Base-by-base conservation (phyloP, 805 yeast species). In the Metschnikowia similis region DNA sequence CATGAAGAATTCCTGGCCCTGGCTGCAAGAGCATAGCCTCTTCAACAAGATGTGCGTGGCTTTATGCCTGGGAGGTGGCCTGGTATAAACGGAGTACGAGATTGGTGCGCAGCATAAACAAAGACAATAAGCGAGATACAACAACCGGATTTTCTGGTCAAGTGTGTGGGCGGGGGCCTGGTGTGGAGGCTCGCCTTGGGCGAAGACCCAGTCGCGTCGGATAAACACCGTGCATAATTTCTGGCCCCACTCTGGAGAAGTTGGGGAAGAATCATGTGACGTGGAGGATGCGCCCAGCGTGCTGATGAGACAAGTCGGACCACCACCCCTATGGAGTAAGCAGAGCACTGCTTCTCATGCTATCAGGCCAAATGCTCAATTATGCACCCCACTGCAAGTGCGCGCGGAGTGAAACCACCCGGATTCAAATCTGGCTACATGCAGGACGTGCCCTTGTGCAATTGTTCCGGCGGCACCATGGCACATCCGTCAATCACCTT, bases 331-430 rank as follows among this genome's bases (percentile, higher is more conserved):
- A 8, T 10, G 31, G 31, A 10, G 10, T 10, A 26, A 37, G 40
- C 29, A 13, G 28, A 26, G 29, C 40, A 37, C 16, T 16, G 39
- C 39, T 38, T 39, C 10, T 14, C 34, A 10, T 29, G 32, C 21
- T 29, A 28, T 14, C 29, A 21, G 16, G 37, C 17, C 28, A 17
- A 16, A 21, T 36, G 45, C 13, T 31, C 21, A 9, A 13, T 41
- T 31, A 43, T 43, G 46, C 39, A 43, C 46, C 46, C 46, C 46
- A 27, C 46, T 43, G 46, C 50, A 48, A 46, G 48, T 40, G 31
- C 48, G 57, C 48, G 57, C 57, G 57, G 57, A 54, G 57, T 46
- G 36, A 49, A 47, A 52, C 38, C 52, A 38, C 48, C 57, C 57
- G 54, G 47, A 11, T 17, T 16, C 17, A 31, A 34, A 28, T 35